Percentiles rank a stretch among this genome's conserved stretches.
phyloP scores from a whole-genome alignment of 2,329 filamentous ascomycete genomes.

The Pyricularia sp. region DNA sequence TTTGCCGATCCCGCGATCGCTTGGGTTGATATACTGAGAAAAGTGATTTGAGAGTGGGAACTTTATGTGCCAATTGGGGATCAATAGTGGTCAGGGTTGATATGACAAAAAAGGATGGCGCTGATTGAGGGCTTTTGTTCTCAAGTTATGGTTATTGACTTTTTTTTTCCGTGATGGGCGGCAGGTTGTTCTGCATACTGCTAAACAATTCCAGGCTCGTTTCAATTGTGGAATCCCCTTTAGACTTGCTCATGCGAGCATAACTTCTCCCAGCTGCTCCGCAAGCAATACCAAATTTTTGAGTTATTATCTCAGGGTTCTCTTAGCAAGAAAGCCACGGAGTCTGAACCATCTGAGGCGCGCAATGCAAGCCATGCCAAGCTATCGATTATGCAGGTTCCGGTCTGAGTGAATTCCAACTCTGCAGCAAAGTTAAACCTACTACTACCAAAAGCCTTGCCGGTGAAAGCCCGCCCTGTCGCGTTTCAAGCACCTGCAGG shows the following conservation, averaged over 20 bases:
- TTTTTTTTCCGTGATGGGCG: background rate
- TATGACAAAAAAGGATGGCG: background rate
- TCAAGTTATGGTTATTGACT: background rate
- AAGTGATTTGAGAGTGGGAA: background rate
- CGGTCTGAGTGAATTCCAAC: background rate
- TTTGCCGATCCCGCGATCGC: background rate
- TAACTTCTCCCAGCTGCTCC: background rate
- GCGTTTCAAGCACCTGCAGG: background rate
- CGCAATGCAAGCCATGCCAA: background rate
- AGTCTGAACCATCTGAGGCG: too few species aligned
- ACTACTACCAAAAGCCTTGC: background rate
- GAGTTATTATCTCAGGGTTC: background rate
- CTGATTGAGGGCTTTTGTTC: background rate
- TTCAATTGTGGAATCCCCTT: background rate
- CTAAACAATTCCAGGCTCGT: background rate
- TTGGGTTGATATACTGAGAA: background rate
- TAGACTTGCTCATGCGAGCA: background rate
- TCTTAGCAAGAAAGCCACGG: background rate
- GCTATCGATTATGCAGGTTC: background rate
- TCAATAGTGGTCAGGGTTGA: background rate
- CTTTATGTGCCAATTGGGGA: background rate
- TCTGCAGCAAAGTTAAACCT: background rate
- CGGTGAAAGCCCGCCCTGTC: background rate
- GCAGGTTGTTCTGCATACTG: background rate
- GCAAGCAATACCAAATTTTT: background rate